Evolutionary conservation across 805 yeast genomes (phyloP), one percentile per base, ranked within the genome.

Genomic region (Yamadazyma tumulicola): DNA sequence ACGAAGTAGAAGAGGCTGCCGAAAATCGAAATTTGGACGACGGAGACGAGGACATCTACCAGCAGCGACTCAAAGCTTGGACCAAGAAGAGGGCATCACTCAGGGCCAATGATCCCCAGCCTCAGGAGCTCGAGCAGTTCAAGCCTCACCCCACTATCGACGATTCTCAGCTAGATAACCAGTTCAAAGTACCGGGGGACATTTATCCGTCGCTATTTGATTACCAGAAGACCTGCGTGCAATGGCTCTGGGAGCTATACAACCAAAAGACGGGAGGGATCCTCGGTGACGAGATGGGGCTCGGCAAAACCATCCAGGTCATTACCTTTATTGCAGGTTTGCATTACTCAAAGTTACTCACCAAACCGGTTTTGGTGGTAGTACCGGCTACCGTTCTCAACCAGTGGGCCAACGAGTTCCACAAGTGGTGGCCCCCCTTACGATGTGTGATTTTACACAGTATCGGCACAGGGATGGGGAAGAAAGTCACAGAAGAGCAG

Each of bases 351-450:
- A 79, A 82, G 0, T 63, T 75, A 38, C 62, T 91, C 2, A 73
- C 76, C 20, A 82, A 80, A 24, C 98, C 98, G 0, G 82, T 85
- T 0, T 52, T 93, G 22, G 70, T 93, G 26, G 96, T 93, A 0
- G 94, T 96, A 46, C 98, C 98, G 0, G 97, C 97, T 0, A 93
- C 98, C 0, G 97, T 93, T 0, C 65, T 93, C 71, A 83, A 79
- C 41, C 98, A 93, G 52, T 93, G 98, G 98, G 91, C 87, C n/a
- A 82, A 81, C 42, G 98, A 93, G 57, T 77, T 93, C 31, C 97
- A 91, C 48, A 75, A 81, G 32, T 93, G 98, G 98, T 93, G 97
- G 97, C 97, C 97, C 3, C 87, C 97, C 0, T 68, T 93, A 18
- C 60, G 98, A 41, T 78, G 88, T 4, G 78, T 85, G 4, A 86